Conservation (phyloP, 208 protist genomes). For the Phytomonas sp. region DNA sequence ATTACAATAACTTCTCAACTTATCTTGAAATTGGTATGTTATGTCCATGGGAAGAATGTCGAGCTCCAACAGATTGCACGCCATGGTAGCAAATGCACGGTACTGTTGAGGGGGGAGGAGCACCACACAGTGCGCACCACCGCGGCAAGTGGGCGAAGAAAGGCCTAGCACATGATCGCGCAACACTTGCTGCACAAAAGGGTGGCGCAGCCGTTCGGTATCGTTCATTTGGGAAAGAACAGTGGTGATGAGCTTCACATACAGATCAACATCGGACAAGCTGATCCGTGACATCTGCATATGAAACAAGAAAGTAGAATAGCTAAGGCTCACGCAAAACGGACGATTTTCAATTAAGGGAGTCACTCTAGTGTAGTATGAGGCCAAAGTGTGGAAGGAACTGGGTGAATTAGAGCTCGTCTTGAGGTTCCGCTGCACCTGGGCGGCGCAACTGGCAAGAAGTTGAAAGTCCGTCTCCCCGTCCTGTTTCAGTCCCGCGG, state of each 20-base stretch:
- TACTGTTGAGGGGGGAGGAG: slow-evolving; percentile 78
- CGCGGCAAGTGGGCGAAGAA: slow-evolving; percentile 55
- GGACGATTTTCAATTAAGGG: slow-evolving; percentile 69
- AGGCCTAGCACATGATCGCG: slow-evolving; percentile 83
- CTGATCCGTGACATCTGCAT: slow-evolving; percentile 86
- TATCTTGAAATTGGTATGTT: slow-evolving; percentile 81
- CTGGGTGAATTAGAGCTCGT: slow-evolving; percentile 56
- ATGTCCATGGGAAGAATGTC: slow-evolving; percentile 58
- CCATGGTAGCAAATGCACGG: slow-evolving; percentile 65
- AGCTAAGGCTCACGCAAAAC: slow-evolving; percentile 86
- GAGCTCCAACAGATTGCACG: slow-evolving; percentile 43
- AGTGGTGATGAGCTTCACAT: slow-evolving; percentile 69
- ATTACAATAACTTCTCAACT: slow-evolving; percentile 59
- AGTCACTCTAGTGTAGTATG: slow-evolving; percentile 75
- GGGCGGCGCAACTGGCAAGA: slow-evolving; percentile 37
- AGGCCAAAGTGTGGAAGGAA: slow-evolving; percentile 72
- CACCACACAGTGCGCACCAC: slow-evolving; percentile 72
- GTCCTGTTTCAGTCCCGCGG: neutral
- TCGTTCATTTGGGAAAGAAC: slow-evolving; percentile 62
- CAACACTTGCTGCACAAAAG: slow-evolving; percentile 78
- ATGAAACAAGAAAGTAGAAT: slow-evolving; percentile 85
- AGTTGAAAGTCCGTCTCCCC: slow-evolving; percentile 7
- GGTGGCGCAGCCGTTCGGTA: slow-evolving; percentile 50
- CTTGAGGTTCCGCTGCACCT: slow-evolving; percentile 82
- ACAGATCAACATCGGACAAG: slow-evolving; percentile 69